Percentiles rank a stretch among this genome's conserved stretches.
Evolutionary conservation across 2,329 filamentous ascomycete species (phyloP).

Genomic region (Metarhizium brunneum): DNA sequence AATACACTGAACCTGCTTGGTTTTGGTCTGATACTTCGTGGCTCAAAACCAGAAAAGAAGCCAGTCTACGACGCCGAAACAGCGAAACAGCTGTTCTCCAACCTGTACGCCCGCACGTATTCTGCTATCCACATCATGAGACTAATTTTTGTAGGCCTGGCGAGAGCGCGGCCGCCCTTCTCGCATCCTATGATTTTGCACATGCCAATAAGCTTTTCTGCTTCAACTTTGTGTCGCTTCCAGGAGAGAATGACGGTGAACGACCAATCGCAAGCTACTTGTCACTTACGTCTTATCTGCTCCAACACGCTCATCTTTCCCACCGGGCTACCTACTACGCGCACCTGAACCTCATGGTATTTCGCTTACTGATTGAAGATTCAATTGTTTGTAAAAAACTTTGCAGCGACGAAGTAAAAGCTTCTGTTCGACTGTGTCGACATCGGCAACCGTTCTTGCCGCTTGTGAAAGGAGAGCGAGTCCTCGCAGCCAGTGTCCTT

Average conservation of each 20-base stretch:
- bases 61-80: slow-evolving; percentile 64
- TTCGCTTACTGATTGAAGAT: slow-evolving; percentile 84
- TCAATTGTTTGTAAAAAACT: slow-evolving; percentile 71
- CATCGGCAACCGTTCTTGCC: slow-evolving; percentile 84
- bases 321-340: slow-evolving; percentile 71
- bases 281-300: slow-evolving; percentile 83
- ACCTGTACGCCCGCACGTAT: slow-evolving; percentile 50
- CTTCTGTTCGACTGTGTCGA: slow-evolving; percentile 72
- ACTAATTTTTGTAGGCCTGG: slow-evolving; percentile 51
- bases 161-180: slow-evolving; percentile 66
- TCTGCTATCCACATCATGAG: background rate
- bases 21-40: slow-evolving; percentile 64
- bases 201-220: slow-evolving; percentile 95
- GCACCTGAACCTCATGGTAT: slow-evolving; percentile 73
- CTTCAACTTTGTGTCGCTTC: slow-evolving; percentile 63
- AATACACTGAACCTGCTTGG: slow-evolving; percentile 78
- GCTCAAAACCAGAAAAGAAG: slow-evolving; percentile 51
- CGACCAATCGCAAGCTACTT: slow-evolving; percentile 73
- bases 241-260: slow-evolving; percentile 56
- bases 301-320: slow-evolving; percentile 87
- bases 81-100: slow-evolving; percentile 70
- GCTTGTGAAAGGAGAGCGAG: slow-evolving; percentile 59
- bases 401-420: slow-evolving; percentile 68
- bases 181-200: slow-evolving; percentile 87
- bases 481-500: slow-evolving; percentile 66